These are phyloP conservation scores for Leucoagaricus sp. DNA, from an alignment of 1,284 basidiomycete genomes.

Conservation along the genomic window DNA sequence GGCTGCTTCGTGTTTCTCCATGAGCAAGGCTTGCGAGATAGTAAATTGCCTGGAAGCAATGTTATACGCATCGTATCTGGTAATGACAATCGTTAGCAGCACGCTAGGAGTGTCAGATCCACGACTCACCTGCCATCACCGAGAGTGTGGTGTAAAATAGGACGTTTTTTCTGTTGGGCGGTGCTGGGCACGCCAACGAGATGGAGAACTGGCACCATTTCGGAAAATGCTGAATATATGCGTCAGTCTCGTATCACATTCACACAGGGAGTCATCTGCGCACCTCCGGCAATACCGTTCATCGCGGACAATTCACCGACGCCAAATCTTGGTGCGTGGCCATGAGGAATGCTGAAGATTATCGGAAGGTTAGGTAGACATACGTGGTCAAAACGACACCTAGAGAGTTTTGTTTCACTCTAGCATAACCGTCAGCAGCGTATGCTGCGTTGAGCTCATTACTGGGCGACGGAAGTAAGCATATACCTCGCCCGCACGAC, in stretches of 20 bases:
- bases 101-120: not conserved
- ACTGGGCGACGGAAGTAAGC: slow-evolving; percentile 39
- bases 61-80: slow-evolving; percentile 76
- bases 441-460: slow-evolving; percentile 90
- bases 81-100: slow-evolving; percentile 1
- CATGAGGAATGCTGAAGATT: slow-evolving; percentile 9
- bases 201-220: slow-evolving; percentile 92
- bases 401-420: slow-evolving; percentile 74
- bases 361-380: slow-evolving; percentile 18
- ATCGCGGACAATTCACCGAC: slow-evolving; percentile 89
- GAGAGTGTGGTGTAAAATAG: slow-evolving; percentile 83
- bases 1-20: slow-evolving; percentile 53
- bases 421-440: slow-evolving; percentile 94
- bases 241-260: not conserved
- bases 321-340: slow-evolving; percentile 67
- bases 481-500: not conserved
- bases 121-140: slow-evolving; percentile 70
- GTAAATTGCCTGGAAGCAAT: slow-evolving; percentile 81
- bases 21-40: slow-evolving; percentile 65
- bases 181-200: slow-evolving; percentile 88
- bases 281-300: slow-evolving; percentile 78
- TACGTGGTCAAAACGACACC: slow-evolving; percentile 81
- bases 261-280: slow-evolving; percentile 1
- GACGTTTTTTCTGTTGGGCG: slow-evolving; percentile 66
- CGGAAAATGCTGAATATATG: slow-evolving; percentile 62